Evolutionary conservation across 129 eudicot species (phyloP), one percentile per base, ranked within the genome.

Genomic region (Pseudognaphalium luteoalbum): DNA sequence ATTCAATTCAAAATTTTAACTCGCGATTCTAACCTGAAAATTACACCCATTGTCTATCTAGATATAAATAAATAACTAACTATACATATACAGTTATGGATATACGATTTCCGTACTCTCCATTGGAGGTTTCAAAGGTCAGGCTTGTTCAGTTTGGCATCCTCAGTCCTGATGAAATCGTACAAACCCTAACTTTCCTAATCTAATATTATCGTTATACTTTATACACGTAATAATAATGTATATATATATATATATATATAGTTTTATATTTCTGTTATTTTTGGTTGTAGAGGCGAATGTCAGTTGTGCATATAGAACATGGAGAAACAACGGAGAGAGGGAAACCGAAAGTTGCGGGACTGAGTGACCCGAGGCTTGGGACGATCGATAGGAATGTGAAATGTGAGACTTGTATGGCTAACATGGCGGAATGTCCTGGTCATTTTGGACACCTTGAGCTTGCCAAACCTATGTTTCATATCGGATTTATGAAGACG

Each of bases 371-470:
- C 73, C 92, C 90, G 2, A 78, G 98, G 75, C 85, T 93, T 30
- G 98, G 98, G 70, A 93, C 98, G 3, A 93, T 89, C 74, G 97
- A 93, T 71, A 71, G 98, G 72, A 93, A 91, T 80, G 42, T 85
- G 84, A 93, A 93, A 86, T 93, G 98, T 54, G 98, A 91, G 71
- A 93, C 98, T 17, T 93, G 98, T 80, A 88, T 87, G 87, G 97
- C 98, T 7, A 91, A 87, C 67, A 93, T 93, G 98, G 98, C 98
- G 0, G 98, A 93, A 74, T 93, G 98, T 62, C 96, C 98, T 20
- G 98, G 98, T 8, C 98, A 93, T 73, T 93, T 93, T 64, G 98
- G 98, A 20, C 98, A 93, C 76, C 91, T 93, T 42, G 98, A 93
- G 96, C 96, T 93, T 7, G 98, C 98, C 0, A 93, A 91, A 65